Conservation (phyloP, 441 rosid genomes). For the Croton laevigatus region DNA sequence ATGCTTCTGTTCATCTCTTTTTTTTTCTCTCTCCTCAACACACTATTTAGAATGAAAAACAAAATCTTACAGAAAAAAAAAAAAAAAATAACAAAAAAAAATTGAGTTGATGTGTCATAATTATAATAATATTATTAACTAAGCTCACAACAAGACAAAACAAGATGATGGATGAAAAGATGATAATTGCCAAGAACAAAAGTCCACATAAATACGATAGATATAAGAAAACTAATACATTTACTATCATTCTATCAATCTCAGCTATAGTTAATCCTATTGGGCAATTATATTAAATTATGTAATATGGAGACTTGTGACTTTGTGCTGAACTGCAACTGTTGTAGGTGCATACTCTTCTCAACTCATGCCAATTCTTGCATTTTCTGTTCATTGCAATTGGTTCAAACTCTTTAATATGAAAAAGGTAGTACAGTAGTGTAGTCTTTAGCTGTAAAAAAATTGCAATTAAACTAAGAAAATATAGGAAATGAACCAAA, state of each 20-base stretch:
- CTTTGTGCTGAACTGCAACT: slow-evolving; percentile 21
- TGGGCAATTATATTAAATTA: slow-evolving; percentile 13
- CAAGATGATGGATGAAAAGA: not conserved
- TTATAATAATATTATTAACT: not conserved
- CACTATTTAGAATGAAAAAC: not conserved
- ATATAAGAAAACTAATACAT: not conserved
- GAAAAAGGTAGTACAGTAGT: not conserved
- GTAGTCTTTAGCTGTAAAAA: not conserved
- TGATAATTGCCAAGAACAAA: not conserved
- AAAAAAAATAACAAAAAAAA: too few relatives aligned
- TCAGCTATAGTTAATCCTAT: not conserved
- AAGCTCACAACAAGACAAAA: not conserved
- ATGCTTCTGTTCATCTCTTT: not conserved
- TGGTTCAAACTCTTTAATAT: not conserved
- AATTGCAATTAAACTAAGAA: too few relatives aligned
- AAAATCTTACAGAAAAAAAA: not conserved
- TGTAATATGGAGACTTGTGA: slow-evolving; percentile 30
- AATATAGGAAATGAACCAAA: too few relatives aligned
- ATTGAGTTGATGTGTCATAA: not conserved
- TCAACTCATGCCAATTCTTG: slow-evolving; percentile 10
- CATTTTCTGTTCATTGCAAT: slow-evolving; percentile 2
- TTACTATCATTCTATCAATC: not conserved
- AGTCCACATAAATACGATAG: too few relatives aligned
- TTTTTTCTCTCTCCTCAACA: not conserved
- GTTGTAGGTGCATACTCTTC: not conserved